phyloP scores from a whole-genome alignment of 352 stramenopile species.

The Phytophthora fragariae region DNA sequence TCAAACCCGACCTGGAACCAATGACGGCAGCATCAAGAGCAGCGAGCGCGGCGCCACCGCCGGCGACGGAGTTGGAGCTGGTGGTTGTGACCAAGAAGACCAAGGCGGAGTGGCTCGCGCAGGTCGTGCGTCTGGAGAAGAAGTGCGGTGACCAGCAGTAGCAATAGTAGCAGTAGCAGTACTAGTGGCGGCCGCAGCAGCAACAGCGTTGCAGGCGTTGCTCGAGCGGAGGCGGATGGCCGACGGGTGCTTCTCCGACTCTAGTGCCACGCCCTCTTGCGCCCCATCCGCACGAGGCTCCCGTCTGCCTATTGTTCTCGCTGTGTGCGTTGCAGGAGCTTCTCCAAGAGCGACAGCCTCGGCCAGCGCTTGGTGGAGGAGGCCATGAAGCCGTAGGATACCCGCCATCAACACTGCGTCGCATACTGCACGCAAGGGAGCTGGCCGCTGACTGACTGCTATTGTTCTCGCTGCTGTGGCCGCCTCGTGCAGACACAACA shows the following conservation, averaged over 20 bases:
- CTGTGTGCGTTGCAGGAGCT: constrained; percentile 31
- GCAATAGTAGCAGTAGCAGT: background rate
- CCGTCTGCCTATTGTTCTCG: constrained; percentile 27
- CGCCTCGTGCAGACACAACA: constrained; percentile 41
- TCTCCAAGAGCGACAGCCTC: constrained; percentile 53
- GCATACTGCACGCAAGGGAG: background rate
- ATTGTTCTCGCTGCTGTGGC: constrained; percentile 2
- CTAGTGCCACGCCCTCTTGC: background rate
- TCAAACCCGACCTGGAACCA: background rate
- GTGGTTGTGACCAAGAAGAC: constrained; percentile 45
- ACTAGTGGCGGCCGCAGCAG: background rate
- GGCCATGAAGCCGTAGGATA: constrained; percentile 32
- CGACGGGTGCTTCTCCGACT: too few species aligned
- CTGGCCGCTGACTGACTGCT: background rate
- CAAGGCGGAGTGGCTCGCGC: constrained; percentile 30
- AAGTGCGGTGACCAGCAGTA: constrained; percentile 18
- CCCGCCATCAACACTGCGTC: background rate
- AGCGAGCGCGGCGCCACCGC: background rate
- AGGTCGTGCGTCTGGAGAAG: constrained; percentile 42
- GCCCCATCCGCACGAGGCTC: constrained; percentile 6
- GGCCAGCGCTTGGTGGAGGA: constrained; percentile 45
- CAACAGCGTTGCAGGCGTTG: background rate
- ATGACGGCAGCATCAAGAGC: background rate
- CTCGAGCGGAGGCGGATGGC: too few species aligned
- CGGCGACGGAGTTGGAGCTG: constrained; percentile 26